Percentiles rank a stretch among this genome's conserved stretches.
phyloP scores from a whole-genome alignment of 768 basidiomycete genomes.

The Lactifluus hygrophoroides region DNA sequence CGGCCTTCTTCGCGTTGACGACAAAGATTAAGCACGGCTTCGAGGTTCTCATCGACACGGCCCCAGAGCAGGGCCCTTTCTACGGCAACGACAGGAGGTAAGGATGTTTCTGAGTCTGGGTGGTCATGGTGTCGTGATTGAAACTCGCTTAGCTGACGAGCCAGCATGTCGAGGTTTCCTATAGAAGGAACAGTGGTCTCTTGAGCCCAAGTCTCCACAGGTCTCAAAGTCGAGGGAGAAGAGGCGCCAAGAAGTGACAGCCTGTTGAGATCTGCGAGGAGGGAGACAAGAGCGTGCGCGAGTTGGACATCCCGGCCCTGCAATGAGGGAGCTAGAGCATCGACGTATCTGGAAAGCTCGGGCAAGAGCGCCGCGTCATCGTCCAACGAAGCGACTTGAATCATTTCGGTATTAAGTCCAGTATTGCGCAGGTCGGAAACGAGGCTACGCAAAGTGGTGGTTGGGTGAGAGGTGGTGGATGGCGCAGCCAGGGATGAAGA shows the following conservation, averaged over 20 bases:
- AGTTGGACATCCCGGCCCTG: conserved; percentile 48
- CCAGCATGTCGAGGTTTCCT: conserved; percentile 15
- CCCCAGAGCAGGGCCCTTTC: conserved; percentile 19
- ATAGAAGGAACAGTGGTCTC: conserved; percentile 25
- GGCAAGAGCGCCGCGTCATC: conserved; percentile 46
- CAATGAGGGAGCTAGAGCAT: conserved; percentile 37
- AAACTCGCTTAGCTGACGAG: conserved; percentile 19
- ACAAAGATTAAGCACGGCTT: conserved; percentile 19
- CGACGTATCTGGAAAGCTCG: conserved; percentile 52
- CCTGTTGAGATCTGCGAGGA: conserved; percentile 60
- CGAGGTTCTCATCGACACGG: conserved; percentile 17
- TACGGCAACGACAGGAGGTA: conserved; percentile 19
- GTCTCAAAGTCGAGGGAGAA: conserved; percentile 11
- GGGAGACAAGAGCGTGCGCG: conserved; percentile 57
- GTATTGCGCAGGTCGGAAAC: conserved; percentile 52
- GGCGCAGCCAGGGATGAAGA: conserved; percentile 26
- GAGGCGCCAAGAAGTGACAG: conserved; percentile 34
- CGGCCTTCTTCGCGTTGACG: conserved; percentile 14
- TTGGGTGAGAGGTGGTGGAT: conserved; percentile 24
- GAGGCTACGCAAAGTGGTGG: conserved; percentile 50
- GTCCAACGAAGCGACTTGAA: conserved; percentile 33
- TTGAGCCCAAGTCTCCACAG: conserved; percentile 20
- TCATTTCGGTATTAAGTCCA: conserved; percentile 37
- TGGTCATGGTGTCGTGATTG: conserved; percentile 13
- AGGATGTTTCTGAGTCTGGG: not conserved